Evolutionary conservation across 1,284 basidiomycete genomes (phyloP).

Genomic region (Marasmius sp.): DNA sequence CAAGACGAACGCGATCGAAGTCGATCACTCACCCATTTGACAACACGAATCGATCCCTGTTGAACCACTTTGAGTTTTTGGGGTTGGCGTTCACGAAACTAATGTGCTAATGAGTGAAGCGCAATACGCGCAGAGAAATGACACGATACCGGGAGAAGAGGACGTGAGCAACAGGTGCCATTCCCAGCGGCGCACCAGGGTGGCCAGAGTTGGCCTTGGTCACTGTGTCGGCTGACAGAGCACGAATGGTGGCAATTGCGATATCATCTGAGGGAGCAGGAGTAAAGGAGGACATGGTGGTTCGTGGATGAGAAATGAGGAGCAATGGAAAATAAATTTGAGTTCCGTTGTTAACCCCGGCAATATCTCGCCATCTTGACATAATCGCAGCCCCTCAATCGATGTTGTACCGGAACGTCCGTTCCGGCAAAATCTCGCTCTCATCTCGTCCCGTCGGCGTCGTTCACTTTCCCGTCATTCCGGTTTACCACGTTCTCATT

Average conservation of each 20-base stretch:
- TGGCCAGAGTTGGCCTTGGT: slow-evolving; percentile 90
- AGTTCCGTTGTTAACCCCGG: neutral
- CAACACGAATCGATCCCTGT: slow-evolving; percentile 87
- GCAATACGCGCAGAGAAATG: neutral
- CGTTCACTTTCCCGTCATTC: neutral
- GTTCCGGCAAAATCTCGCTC: no score
- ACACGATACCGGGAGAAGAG: slow-evolving; percentile 73
- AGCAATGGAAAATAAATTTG: neutral
- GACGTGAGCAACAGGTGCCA: slow-evolving; percentile 88
- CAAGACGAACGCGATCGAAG: slow-evolving; percentile 15
- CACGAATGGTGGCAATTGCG: slow-evolving; percentile 68
- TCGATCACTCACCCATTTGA: slow-evolving; percentile 67
- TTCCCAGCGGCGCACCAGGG: slow-evolving; percentile 86
- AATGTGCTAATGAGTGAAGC: slow-evolving; percentile 11
- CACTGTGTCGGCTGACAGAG: slow-evolving; percentile 72
- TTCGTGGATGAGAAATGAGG: slow-evolving; percentile 15
- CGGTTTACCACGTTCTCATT: neutral
- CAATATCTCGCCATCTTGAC: no score
- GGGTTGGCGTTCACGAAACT: slow-evolving; percentile 89
- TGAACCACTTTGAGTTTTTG: slow-evolving; percentile 88
- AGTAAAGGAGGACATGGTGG: slow-evolving; percentile 42
- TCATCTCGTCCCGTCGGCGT: no score
- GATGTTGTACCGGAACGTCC: no score
- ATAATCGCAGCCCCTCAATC: no score
- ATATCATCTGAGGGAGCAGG: slow-evolving; percentile 50